Evolutionary conservation across 768 basidiomycete species (phyloP).

Genomic region (Pisolithus tinctorius): DNA sequence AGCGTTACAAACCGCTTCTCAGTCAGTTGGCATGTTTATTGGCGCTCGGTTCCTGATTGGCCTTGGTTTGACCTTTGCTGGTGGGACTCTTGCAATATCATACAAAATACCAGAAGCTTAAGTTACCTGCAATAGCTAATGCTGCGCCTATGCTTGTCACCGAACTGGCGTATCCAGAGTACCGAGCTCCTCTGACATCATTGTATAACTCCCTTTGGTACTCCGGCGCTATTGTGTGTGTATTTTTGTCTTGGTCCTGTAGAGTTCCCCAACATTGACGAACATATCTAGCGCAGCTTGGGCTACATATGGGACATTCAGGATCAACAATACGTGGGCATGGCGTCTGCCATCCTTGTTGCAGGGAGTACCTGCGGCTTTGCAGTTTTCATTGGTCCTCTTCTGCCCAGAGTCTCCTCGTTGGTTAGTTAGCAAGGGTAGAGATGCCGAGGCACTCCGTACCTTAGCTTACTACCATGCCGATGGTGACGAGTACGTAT

Average conservation of each 20-base stretch:
- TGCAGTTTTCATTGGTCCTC: constrained; percentile 60
- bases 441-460: constrained; percentile 58
- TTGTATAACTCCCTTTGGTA: constrained; percentile 85
- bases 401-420: constrained; percentile 81
- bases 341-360: constrained; percentile 80
- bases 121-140: constrained; percentile 35
- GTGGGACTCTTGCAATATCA: constrained; percentile 23
- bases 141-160: constrained; percentile 81
- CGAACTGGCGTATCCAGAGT: constrained; percentile 78
- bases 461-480: constrained; percentile 81
- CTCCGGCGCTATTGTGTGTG: constrained; percentile 70
- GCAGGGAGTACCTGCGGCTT: constrained; percentile 61
- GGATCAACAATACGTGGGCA: constrained; percentile 59
- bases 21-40: constrained; percentile 72
- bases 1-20: constrained; percentile 63
- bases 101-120: background rate
- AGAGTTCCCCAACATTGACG: background rate
- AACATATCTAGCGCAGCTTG: constrained; percentile 55
- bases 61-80: constrained; percentile 69
- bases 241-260: constrained; percentile 5
- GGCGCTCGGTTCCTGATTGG: constrained; percentile 75
- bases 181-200: constrained; percentile 74
- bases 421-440: constrained; percentile 74
- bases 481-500: constrained; percentile 52
- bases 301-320: constrained; percentile 78